Base-by-base conservation (phyloP, 2,329 filamentous ascomycete species). In the Paecilomyces sp. region DNA sequence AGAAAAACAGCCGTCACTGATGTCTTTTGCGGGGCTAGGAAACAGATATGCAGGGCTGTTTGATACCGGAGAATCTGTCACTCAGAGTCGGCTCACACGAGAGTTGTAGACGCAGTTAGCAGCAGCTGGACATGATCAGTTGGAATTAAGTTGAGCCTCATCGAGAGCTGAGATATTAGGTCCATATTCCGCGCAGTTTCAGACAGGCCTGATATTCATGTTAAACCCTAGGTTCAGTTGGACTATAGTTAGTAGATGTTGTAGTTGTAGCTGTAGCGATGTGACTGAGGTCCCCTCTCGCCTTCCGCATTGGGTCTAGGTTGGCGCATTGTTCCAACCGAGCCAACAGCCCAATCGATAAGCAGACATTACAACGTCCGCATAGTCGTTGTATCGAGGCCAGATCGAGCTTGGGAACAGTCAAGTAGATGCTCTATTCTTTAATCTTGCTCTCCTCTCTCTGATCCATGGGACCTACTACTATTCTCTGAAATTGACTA, bases 21-120 rank as follows among this genome's bases (percentile, higher is more conserved):
- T 72, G 56, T 72, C 74, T 30, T 76, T 76, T 50, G 74, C 73
- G 64, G 74, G 74, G n/a, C 61, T 75, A 64, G 73, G 74, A 30
- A 76, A 76, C 66, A 68, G 73, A 61, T 76, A 72, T 68, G 71
- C 69, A 15, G 71, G 65, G 25, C 61, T 75, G n/a, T 18, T 47
- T 15, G 41, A 47, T 47, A 9, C 41, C 41, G 18, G 6, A 47
- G 36, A 47, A 8, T 4, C 6, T 47, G 41, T 47, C 3, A 6
- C 41, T 22, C 5, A 18, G 36, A n/a, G n/a, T 47, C 41, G 2
- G 7, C 41, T 47, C n/a, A 47, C n/a, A 6, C 41, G 41, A 22
- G 41, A 47, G 41, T 22, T 47, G 41, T 47, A 47, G 41, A 9
- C 31, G 2, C 6, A 33, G 7, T 33, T 33, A 12, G 25, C 25